Conservation (phyloP, 2,329 filamentous ascomycete genomes). For the Ceratocystis harringtonii region DNA sequence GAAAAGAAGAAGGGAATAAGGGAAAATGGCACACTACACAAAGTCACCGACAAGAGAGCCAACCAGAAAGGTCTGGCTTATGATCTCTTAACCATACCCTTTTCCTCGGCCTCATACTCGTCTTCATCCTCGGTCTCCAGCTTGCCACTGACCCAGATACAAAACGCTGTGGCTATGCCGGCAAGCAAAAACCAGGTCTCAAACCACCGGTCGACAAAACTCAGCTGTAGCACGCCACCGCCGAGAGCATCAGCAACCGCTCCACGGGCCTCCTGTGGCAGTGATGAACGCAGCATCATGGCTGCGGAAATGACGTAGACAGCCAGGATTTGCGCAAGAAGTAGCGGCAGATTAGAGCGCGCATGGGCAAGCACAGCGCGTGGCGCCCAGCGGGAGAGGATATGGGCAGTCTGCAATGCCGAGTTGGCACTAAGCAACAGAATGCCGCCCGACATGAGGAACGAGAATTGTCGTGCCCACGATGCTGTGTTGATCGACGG, state of each 20-base stretch:
- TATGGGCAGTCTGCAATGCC: constrained; percentile 69
- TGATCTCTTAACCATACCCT: constrained; percentile 56
- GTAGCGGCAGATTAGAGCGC: constrained; percentile 61
- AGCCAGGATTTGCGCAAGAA: constrained; percentile 66
- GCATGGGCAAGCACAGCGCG: constrained; percentile 57
- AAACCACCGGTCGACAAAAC: constrained; percentile 58
- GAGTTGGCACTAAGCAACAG: constrained; percentile 68
- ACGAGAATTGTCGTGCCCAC: constrained; percentile 80
- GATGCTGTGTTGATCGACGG: constrained; percentile 65
- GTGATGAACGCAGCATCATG: constrained; percentile 45
- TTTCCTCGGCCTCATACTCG: constrained; percentile 46
- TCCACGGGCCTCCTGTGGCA: constrained; percentile 61
- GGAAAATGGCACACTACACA: background rate
- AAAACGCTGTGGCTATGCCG: constrained; percentile 49
- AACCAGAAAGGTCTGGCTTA: constrained; percentile 24
- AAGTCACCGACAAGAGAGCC: background rate
- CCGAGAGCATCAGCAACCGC: constrained; percentile 65
- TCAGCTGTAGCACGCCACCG: constrained; percentile 48
- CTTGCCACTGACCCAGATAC: constrained; percentile 46
- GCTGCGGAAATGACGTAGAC: constrained; percentile 76
- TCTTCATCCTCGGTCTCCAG: constrained; percentile 41
- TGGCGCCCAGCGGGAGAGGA: constrained; percentile 64
- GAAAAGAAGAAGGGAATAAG: constrained; percentile 6
- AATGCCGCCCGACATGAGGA: constrained; percentile 68
- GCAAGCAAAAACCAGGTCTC: constrained; percentile 71